Conservation (phyloP, 1,284 basidiomycete species). For the Marasmius oreades region DNA sequence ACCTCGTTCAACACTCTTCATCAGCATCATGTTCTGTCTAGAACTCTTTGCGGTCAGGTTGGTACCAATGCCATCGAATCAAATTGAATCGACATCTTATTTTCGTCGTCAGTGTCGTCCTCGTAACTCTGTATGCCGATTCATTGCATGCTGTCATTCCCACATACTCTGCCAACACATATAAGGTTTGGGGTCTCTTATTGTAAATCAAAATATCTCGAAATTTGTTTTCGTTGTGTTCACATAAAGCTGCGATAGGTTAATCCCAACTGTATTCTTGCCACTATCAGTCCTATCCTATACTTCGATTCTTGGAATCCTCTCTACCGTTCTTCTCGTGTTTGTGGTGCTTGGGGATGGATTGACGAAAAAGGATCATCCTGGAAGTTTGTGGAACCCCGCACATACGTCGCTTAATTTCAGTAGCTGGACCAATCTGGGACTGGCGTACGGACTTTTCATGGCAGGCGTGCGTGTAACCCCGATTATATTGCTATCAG, state of each 20-base stretch:
- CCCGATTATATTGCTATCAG: not conserved
- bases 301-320: slow-evolving; percentile 80
- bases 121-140: slow-evolving; percentile 86
- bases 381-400: slow-evolving; percentile 81
- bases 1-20: slow-evolving; percentile 59
- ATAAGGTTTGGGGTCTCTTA: slow-evolving; percentile 72
- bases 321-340: slow-evolving; percentile 78
- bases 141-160: slow-evolving; percentile 76
- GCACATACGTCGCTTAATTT: slow-evolving; percentile 67
- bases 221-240: not conserved
- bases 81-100: slow-evolving; percentile 17
- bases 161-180: slow-evolving; percentile 60
- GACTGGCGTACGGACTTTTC: slow-evolving; percentile 82
- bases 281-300: slow-evolving; percentile 83
- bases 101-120: slow-evolving; percentile 57
- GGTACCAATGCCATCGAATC: slow-evolving; percentile 14
- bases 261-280: slow-evolving; percentile 82
- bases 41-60: slow-evolving; percentile 82
- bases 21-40: slow-evolving; percentile 77
- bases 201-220: slow-evolving; percentile 47
- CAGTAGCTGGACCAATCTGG: slow-evolving; percentile 56
- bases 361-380: slow-evolving; percentile 69
- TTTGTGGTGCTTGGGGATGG: slow-evolving; percentile 85
- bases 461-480: slow-evolving; percentile 80
- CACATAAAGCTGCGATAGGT: slow-evolving; percentile 32